Evolutionary conservation across 2,329 filamentous ascomycete species (phyloP).

Genomic region (Arthrinium phaeospermum): DNA sequence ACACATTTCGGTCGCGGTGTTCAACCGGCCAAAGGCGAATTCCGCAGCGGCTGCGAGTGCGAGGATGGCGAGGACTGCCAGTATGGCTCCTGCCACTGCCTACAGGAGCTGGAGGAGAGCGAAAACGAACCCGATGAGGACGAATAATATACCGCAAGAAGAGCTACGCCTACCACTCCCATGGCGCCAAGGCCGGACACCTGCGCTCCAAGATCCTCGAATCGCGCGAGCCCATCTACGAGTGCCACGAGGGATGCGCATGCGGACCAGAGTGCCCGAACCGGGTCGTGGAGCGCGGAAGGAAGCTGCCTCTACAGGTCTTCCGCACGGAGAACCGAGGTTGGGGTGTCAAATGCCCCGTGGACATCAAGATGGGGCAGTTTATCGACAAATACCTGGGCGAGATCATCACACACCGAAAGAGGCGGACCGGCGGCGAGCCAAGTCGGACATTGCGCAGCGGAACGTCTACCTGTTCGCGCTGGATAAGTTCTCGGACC

Average conservation of each 20-base stretch:
- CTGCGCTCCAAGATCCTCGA: constrained; percentile 58
- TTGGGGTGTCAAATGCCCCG: constrained; percentile 74
- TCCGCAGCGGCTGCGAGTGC: constrained; percentile 75
- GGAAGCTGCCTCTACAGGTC: constrained; percentile 74
- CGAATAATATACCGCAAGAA: constrained; percentile 43
- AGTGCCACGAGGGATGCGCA: constrained; percentile 75
- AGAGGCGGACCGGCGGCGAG: constrained; percentile 71
- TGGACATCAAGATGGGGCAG: constrained; percentile 71
- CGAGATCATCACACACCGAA: constrained; percentile 68
- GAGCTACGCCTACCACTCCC: constrained; percentile 68
- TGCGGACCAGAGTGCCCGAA: constrained; percentile 73
- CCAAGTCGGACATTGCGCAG: constrained; percentile 57
- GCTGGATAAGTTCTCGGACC: constrained; percentile 78
- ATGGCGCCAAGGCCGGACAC: constrained; percentile 56
- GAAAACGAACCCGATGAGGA: constrained; percentile 57
- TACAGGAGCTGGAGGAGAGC: constrained; percentile 63
- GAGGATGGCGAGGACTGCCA: constrained; percentile 64
- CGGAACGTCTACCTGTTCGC: constrained; percentile 81
- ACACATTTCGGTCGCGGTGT: constrained; percentile 67
- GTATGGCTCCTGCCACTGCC: constrained; percentile 70
- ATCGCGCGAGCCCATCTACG: constrained; percentile 72
- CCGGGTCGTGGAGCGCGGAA: constrained; percentile 76
- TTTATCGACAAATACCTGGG: constrained; percentile 84
- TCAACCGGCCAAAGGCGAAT: constrained; percentile 61
- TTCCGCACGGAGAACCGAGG: constrained; percentile 76